Base-by-base conservation (phyloP, 306 rosid genomes). In the apple (Malus domestica) region DNA sequence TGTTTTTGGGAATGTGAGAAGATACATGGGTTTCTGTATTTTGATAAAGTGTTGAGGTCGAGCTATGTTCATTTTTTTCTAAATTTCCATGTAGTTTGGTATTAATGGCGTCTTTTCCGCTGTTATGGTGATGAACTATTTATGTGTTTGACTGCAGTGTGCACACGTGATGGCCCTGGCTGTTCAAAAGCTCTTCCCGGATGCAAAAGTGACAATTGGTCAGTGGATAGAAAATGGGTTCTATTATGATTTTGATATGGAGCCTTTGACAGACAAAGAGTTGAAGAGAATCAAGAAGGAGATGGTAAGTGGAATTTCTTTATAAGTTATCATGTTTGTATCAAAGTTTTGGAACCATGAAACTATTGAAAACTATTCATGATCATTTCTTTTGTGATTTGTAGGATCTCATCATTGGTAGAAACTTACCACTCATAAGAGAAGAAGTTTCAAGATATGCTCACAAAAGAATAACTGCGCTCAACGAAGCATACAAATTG, bases 171-270 rank as follows among this genome's bases (percentile, higher is more conserved):
- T 35, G 40, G 40, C 8, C 40, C 11, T 44, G 13, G 10, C 10
- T 16, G 99, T 95, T 85, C 97, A 95, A 82, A 92, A 90, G 84
- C 90, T 92, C 75, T 92, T 66, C 79, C 97, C 97, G 27, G 80
- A 92, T 78, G 99, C 99, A 8, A 95, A 92, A 85, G 99, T 92
- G 73, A 95, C 97, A 3, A 95, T 92, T 71, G 99, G 99, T 40
- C 99, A 97, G 35, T 89, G 99, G 99, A 95, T 95, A 51, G 97
- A 92, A 38, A 89, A 88, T 82, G 99, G 99, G 29, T 95, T 95
- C 87, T 95, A 95, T 73, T 95, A 95, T 76, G 99, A 92, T 84
- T 95, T 95, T 27, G 99, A 95, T 78, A 88, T 89, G 77, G 92
- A 88, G 82, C 87, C 96, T 55, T 81, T 95, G 84, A 90, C 91